A percentile compares a stretch with the other conserved stretches of the same genome.
Conservation (phyloP, 768 basidiomycete species). For the Kwoniella shandongensis region DNA sequence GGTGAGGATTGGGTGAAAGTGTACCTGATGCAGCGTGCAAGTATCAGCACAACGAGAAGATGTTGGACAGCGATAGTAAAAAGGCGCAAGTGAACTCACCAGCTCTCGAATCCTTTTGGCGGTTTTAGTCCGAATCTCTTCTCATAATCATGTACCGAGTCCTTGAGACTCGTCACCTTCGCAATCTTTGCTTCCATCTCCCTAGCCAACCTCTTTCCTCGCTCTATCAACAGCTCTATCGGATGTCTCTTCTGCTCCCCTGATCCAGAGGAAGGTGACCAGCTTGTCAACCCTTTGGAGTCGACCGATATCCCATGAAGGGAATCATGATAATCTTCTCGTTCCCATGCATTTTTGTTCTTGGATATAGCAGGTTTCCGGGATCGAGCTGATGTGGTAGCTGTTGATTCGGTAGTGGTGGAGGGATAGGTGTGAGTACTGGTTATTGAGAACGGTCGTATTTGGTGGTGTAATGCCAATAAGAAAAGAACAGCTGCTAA, state of each 20-base stretch:
- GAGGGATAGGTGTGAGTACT: slow-evolving; percentile 2
- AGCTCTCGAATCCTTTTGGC: slow-evolving; percentile 37
- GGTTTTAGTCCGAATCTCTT: slow-evolving; percentile 31
- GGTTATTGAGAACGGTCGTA: not conserved
- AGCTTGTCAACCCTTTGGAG: slow-evolving; percentile 21
- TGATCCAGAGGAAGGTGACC: not conserved
- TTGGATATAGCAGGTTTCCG: not conserved
- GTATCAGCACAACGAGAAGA: too few relatives aligned
- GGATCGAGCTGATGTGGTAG: not conserved
- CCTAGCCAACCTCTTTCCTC: slow-evolving; percentile 26
- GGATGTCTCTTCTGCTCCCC: slow-evolving; percentile 23
- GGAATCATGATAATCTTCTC: slow-evolving; percentile 11
- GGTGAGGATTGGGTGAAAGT: slow-evolving; percentile 29
- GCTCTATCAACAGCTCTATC: slow-evolving; percentile 33
- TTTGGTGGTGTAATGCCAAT: slow-evolving; percentile 9
- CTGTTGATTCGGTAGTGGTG: too few relatives aligned
- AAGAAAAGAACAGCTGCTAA: not conserved
- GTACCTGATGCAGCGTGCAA: slow-evolving; percentile 29
- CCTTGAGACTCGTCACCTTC: slow-evolving; percentile 27
- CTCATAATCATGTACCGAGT: slow-evolving; percentile 41
- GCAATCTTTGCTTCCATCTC: slow-evolving; percentile 23
- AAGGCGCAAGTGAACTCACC: slow-evolving; percentile 19
- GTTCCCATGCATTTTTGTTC: not conserved
- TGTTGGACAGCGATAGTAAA: not conserved
- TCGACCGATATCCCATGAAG: slow-evolving; percentile 11